Evolutionary conservation across 2,329 filamentous ascomycete species (phyloP).

Genomic region (Colletotrichum lini): DNA sequence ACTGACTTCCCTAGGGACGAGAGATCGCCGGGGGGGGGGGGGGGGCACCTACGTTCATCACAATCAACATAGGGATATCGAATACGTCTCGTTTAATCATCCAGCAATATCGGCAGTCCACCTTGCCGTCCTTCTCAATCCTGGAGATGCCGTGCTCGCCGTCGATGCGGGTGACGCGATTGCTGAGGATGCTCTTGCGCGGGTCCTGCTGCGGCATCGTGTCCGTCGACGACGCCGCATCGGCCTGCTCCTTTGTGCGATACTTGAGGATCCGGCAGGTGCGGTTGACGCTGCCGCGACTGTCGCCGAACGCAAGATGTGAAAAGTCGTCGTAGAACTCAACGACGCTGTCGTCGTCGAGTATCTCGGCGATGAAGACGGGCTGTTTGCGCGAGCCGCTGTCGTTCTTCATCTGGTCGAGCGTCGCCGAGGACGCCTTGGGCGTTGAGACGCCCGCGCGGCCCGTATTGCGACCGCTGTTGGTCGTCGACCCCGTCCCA

Average conservation of each 20-base stretch:
- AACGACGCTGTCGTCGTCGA: conserved; percentile 93
- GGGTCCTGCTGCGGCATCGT: conserved; percentile 62
- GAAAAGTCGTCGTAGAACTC: conserved; percentile 98
- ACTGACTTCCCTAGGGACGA: neutral
- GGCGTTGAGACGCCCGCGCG: conserved; percentile 65
- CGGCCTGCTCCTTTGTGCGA: conserved; percentile 76
- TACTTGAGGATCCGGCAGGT: conserved; percentile 93
- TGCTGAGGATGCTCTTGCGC: conserved; percentile 68
- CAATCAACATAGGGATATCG: conserved; percentile 98
- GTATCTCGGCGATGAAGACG: conserved; percentile 90
- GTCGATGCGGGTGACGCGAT: conserved; percentile 73
- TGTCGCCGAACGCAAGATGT: conserved; percentile 91
- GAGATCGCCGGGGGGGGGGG: neutral
- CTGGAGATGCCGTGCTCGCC: conserved; percentile 85
- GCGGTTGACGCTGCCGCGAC: conserved; percentile 85
- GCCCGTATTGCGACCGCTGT: conserved; percentile 58
- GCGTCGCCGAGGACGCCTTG: conserved; percentile 61
- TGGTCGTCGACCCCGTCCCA: conserved; percentile 60
- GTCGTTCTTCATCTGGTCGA: conserved; percentile 56
- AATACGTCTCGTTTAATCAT: conserved; percentile 97
- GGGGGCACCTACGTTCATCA: conserved; percentile 87
- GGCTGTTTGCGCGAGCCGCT: conserved; percentile 73
- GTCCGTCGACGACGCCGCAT: conserved; percentile 47
- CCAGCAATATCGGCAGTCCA: conserved; percentile 97
- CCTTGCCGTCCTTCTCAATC: conserved; percentile 88